Evolutionary conservation across 345 rosid species (phyloP), one percentile per base, ranked within the genome.

Genomic region (Eucalyptus polyanthemos): DNA sequence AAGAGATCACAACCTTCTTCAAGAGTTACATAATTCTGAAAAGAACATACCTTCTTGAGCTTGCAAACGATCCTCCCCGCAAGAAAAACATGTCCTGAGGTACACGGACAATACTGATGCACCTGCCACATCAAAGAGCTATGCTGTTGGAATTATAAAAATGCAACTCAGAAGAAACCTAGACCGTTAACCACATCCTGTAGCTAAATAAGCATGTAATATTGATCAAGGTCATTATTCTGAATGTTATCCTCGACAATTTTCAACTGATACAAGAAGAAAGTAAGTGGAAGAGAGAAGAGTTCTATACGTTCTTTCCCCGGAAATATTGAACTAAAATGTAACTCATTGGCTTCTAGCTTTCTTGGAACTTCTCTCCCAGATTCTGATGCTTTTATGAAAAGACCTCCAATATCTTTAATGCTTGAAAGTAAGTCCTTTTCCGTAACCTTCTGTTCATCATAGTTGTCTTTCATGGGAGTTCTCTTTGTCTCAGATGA

Each of bases 311-410:
- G 93, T 90, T 95, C 94, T 94, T 93, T 95, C 80, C 92, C 94
- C 1, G 93, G 88, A 58, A 91, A 91, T 87, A 95, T 92, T n/a
- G 98, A 95, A 65, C 96, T 96, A 88, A 95, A 94, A 94, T 94
- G 97, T 91, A 96, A 89, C 90, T 95, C 93, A 91, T 98, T 95
- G 91, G 95, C 99, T 93, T 98, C 99, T 86, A 98, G 99, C 98
- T 97, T 97, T 93, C 98, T 96, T 50, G 99, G 96, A 92, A 98
- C 98, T 91, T 98, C 99, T 93, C 93, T 95, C 65, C 99, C 99
- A 90, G 98, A 93, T 56, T 95, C 97, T 6, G 99, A 97, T 89
- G 99, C 99, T 95, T 92, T 95, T 87, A 94, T 86, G 89, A 98
- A 98, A 56, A 94, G 97, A 91, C 85, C 81, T 90, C 96, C 98